A percentile compares a stretch with the other conserved stretches of the same genome.
Evolutionary conservation across 495 filamentous ascomycete genomes (phyloP).

Genomic region (Parmelia sp.): DNA sequence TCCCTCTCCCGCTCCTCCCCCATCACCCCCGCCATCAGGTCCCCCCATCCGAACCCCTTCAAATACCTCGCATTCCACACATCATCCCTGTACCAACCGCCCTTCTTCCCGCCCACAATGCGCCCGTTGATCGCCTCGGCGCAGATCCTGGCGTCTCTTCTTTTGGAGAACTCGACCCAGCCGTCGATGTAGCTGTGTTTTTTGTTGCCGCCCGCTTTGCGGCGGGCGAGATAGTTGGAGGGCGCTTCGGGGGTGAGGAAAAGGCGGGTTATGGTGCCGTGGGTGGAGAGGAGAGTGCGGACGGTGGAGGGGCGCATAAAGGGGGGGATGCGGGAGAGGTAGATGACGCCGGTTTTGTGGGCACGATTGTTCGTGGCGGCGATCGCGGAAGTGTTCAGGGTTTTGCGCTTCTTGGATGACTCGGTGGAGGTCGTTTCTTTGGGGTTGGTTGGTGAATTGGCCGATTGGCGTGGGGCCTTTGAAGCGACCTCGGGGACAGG

Average conservation of each 20-base stretch:
- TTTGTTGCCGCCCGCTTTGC: conserved; percentile 73
- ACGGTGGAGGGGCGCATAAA: conserved; percentile 89
- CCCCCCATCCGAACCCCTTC: conserved; percentile 75
- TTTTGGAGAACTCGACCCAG: conserved; percentile 81
- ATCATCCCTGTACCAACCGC: conserved; percentile 86
- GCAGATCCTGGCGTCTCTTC: conserved; percentile 72
- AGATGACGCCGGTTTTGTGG: conserved; percentile 60
- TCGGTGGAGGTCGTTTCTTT: conserved; percentile 19
- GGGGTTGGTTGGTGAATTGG: not conserved
- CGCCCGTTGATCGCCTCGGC: conserved; percentile 81
- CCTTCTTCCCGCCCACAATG: conserved; percentile 81
- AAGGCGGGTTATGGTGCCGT: conserved; percentile 74
- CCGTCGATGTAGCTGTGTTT: conserved; percentile 83
- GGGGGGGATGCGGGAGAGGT: conserved; percentile 84
- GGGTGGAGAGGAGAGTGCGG: conserved; percentile 65
- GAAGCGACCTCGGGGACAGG: not conserved
- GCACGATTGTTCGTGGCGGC: conserved; percentile 22
- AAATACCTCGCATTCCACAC: conserved; percentile 85
- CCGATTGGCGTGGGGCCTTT: not conserved
- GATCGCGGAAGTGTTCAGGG: not conserved
- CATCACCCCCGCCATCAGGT: conserved; percentile 55
- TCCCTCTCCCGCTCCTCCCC: conserved; percentile 32
- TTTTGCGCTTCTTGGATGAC: conserved; percentile 29
- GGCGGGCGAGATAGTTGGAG: conserved; percentile 49
- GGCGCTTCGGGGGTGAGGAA: conserved; percentile 81